Evolutionary conservation across 2,329 filamentous ascomycete species (phyloP), one percentile per base, ranked within the genome.

Genomic region (Cordyceps sp.): DNA sequence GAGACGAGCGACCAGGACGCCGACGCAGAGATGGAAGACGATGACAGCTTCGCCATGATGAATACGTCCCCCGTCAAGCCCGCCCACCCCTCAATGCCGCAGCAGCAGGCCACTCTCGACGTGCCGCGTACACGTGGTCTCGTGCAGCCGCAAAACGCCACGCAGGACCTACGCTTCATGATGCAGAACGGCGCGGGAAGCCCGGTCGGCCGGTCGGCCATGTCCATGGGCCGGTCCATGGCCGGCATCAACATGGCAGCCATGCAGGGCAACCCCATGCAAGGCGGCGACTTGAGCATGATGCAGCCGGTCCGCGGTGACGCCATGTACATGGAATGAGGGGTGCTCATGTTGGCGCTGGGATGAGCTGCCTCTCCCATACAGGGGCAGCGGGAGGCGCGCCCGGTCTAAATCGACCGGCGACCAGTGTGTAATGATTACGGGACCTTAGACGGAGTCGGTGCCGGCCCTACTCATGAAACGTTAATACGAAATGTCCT

Each of bases 11-110:
- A 59, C 29, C 54, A 55, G 33, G 56, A 59, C 39, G 56, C 52
- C 5, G 56, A 59, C 33, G 55, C 55, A 8, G 62, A 65, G 35
- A 73, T 73, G 69, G 69, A 73, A 29, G 69, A 73, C 24, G 66
- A 68, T 32, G 66, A 69, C 29, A 61, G 57, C 33, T 70, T 66
- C 37, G 57, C 63, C 7, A 62, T 68, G 33, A 62, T 69, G 45
- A 56, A 53, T 31, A 46, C 57, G 4, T 57, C 57, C 18, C 47
- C 55, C 4, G 41, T 51, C 6, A 59, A 61, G 36, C 40, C 51
- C 6, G 34, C 49, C 5, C 48, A 52, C 7, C 48, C 53, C 15
- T 47, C 53, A 13, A 46, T 59, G 34, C 58, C 58, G 33, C 50
- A 55, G 27, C 57, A 59, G 22, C 21, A 23, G 21, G 45, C 50